Conservation (phyloP, 106 monocot genomes). For the Phalaenopsis equestris region DNA sequence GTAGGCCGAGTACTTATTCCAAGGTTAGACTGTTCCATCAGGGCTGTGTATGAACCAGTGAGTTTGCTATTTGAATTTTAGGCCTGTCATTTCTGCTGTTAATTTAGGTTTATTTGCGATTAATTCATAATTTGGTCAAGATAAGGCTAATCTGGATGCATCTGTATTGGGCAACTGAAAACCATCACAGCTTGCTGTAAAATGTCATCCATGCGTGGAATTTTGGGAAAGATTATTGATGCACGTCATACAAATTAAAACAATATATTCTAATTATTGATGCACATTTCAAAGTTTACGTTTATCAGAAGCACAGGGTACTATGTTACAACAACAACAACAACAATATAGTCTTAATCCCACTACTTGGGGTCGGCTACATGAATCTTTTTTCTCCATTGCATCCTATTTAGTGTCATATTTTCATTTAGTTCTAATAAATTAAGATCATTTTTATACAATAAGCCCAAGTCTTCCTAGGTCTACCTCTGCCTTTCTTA, state of each 20-base stretch:
- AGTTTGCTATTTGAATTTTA: conserved; percentile 2
- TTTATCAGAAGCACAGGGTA: background rate
- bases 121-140: background rate
- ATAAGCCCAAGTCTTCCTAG: too few relatives aligned
- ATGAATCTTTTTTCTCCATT: too few relatives aligned
- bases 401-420: too few relatives aligned
- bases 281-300: background rate
- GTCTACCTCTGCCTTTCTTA: too few relatives aligned
- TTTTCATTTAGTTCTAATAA: too few relatives aligned
- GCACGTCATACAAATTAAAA: too few relatives aligned
- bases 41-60: conserved; percentile 26
- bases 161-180: background rate
- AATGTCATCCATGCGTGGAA: background rate
- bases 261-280: background rate
- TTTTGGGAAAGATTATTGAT: too few relatives aligned
- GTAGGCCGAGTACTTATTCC: conserved; percentile 28
- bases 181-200: background rate
- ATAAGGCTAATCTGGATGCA: background rate
- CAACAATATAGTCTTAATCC: too few relatives aligned
- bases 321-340: background rate
- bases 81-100: background rate
- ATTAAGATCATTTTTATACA: too few relatives aligned
- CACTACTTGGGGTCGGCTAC: too few relatives aligned
- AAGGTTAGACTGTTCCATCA: conserved; percentile 11
- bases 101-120: background rate